Evolutionary conservation across 805 yeast species (phyloP).

Genomic region (Candida taoyuanica): DNA sequence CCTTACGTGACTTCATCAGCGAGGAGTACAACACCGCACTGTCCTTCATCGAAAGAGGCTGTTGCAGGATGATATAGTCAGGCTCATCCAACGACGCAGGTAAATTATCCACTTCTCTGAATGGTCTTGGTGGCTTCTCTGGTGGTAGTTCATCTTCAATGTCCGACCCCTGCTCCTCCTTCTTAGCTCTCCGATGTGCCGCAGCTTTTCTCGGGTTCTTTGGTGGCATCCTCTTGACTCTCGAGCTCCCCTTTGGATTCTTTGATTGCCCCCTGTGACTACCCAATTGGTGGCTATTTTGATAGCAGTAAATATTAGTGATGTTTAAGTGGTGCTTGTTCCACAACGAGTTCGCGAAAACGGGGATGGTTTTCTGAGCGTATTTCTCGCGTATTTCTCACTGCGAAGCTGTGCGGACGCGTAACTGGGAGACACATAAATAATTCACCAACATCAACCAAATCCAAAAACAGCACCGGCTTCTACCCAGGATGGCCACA

Average conservation of each 20-base stretch:
- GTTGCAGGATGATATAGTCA: constrained; percentile 54
- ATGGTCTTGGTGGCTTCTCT: constrained; percentile 43
- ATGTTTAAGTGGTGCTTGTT: too few relatives aligned
- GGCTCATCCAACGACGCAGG: constrained; percentile 68
- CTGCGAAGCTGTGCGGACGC: too few relatives aligned
- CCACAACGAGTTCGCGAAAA: too few relatives aligned
- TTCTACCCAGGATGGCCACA: neutral
- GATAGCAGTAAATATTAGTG: too few relatives aligned
- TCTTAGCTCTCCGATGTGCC: constrained; percentile 16
- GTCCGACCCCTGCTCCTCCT: constrained; percentile 21
- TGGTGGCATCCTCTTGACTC: constrained; percentile 21
- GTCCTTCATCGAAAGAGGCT: constrained; percentile 67
- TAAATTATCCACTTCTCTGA: constrained; percentile 56
- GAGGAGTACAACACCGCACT: constrained; percentile 70
- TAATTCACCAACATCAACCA: too few relatives aligned
- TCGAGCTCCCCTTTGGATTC: too few relatives aligned
- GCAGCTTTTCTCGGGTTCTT: constrained; percentile 13
- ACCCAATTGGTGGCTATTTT: too few relatives aligned
- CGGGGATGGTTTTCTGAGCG: too few relatives aligned
- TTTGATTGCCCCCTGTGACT: too few relatives aligned
- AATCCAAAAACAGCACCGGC: too few relatives aligned
- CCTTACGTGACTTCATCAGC: constrained; percentile 64
- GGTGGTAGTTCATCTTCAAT: constrained; percentile 26
- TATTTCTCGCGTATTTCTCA: too few relatives aligned
- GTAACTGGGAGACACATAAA: too few relatives aligned